A percentile compares a stretch with the other conserved stretches of the same genome.
These are phyloP conservation scores for Lactifluus pinguis DNA, from an alignment of 768 basidiomycete species.

Conservation along the genomic window DNA sequence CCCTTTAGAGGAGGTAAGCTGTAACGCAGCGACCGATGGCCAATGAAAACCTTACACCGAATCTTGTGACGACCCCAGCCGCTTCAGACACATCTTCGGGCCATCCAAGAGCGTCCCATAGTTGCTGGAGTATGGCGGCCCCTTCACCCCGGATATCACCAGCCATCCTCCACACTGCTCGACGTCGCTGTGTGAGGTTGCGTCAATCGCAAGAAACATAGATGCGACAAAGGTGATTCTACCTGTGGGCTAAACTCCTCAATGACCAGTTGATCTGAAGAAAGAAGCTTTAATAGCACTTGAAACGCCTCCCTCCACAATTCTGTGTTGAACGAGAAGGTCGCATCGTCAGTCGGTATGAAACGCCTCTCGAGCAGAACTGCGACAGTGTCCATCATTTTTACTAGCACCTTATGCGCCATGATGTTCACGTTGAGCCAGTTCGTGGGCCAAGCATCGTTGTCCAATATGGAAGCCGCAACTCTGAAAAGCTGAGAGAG, in stretches of 20 bases:
- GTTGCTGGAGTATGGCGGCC: slow-evolving; percentile 60
- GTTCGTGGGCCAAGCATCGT: slow-evolving; percentile 79
- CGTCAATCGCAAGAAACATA: not conserved
- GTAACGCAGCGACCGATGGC: not conserved
- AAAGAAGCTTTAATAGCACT: slow-evolving; percentile 76
- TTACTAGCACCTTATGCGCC: slow-evolving; percentile 80
- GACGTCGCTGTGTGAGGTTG: slow-evolving; percentile 57
- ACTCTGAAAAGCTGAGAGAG: slow-evolving; percentile 77
- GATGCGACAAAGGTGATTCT: slow-evolving; percentile 6
- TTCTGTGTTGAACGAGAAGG: slow-evolving; percentile 58
- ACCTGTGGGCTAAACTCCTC: slow-evolving; percentile 95
- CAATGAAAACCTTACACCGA: slow-evolving; percentile 46
- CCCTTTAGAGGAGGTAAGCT: slow-evolving; percentile 38
- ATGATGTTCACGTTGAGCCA: slow-evolving; percentile 92
- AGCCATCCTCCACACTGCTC: slow-evolving; percentile 92
- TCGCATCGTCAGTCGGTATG: slow-evolving; percentile 57
- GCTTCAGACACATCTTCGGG: slow-evolving; percentile 47
- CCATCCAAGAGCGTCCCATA: slow-evolving; percentile 86
- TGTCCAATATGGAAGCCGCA: slow-evolving; percentile 68
- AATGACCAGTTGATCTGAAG: slow-evolving; percentile 86
- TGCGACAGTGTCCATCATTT: slow-evolving; percentile 77
- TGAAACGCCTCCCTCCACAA: slow-evolving; percentile 79
- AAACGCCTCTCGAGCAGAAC: slow-evolving; percentile 72
- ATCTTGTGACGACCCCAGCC: slow-evolving; percentile 48
- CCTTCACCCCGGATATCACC: slow-evolving; percentile 94